These are phyloP conservation scores for Coniochaeta sp. DNA, from an alignment of 2,329 filamentous ascomycete species.

Conservation along the genomic window DNA sequence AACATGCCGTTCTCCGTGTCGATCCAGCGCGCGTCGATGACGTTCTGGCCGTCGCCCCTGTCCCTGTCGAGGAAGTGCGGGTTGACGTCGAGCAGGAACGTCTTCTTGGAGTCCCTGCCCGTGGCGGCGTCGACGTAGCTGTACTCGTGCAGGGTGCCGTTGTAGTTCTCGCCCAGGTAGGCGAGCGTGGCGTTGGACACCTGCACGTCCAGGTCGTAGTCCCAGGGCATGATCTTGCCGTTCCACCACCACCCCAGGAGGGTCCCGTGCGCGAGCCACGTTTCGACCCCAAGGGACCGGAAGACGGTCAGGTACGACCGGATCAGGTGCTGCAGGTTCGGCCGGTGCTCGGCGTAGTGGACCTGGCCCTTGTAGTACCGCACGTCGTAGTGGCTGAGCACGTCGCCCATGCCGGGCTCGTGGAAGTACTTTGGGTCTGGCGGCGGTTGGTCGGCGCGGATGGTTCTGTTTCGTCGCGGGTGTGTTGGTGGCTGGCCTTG, in stretches of 20 bases:
- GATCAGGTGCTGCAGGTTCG: slow-evolving; percentile 61
- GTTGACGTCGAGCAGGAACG: slow-evolving; percentile 72
- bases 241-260: slow-evolving; percentile 90
- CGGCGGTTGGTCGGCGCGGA: slow-evolving; percentile 2
- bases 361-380: slow-evolving; percentile 62
- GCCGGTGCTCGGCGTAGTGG: slow-evolving; percentile 57
- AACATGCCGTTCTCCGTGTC: slow-evolving; percentile 70
- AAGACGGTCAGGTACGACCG: slow-evolving; percentile 67
- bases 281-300: slow-evolving; percentile 59
- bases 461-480: slow-evolving; percentile 15
- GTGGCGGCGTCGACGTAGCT: slow-evolving; percentile 32
- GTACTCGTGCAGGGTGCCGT: slow-evolving; percentile 60
- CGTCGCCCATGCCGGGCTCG: slow-evolving; percentile 53
- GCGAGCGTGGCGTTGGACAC: slow-evolving; percentile 60
- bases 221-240: slow-evolving; percentile 69
- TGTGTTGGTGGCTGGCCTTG: slow-evolving; percentile 1
- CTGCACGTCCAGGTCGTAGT: slow-evolving; percentile 79
- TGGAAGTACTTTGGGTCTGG: slow-evolving; percentile 50
- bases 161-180: slow-evolving; percentile 58
- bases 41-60: slow-evolving; percentile 62
- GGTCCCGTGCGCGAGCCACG: slow-evolving; percentile 82
- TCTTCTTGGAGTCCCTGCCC: slow-evolving; percentile 26
- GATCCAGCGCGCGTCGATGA: slow-evolving; percentile 82
- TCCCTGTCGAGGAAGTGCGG: slow-evolving; percentile 56
- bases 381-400: slow-evolving; percentile 65